These are phyloP conservation scores for Tolypocladium inflatum DNA, from an alignment of 2,329 filamentous ascomycete genomes.

Conservation along the genomic window DNA sequence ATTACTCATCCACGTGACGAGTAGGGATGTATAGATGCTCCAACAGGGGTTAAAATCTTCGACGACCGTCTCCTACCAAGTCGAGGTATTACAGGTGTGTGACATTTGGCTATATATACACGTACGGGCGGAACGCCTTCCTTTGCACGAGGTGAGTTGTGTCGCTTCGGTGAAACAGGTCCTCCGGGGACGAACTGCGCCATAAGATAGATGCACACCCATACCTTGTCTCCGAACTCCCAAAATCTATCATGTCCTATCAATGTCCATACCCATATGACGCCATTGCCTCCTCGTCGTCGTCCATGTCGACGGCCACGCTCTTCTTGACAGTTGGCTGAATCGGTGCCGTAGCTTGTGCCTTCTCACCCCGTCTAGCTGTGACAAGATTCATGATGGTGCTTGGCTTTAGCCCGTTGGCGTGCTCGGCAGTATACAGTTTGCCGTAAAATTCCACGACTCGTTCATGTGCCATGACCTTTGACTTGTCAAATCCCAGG, in stretches of 20 bases:
- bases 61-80: neutral
- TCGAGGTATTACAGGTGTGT: neutral
- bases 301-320: conserved; percentile 26
- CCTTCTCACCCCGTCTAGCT: conserved; percentile 19
- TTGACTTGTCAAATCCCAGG: conserved; percentile 74
- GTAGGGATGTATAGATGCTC: neutral
- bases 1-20: neutral
- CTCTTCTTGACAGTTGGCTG: conserved; percentile 8
- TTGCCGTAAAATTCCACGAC: conserved; percentile 81
- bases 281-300: conserved; percentile 40
- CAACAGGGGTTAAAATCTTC: neutral
- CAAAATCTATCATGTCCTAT: neutral
- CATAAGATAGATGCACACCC: neutral
- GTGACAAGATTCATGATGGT: conserved; percentile 30
- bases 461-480: conserved; percentile 87
- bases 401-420: conserved; percentile 17
- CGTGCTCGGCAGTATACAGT: conserved; percentile 62
- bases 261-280: conserved; percentile 9
- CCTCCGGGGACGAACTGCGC: neutral
- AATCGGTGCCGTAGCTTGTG: neutral
- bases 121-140: neutral
- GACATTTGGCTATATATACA: neutral
- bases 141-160: neutral
- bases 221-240: neutral
- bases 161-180: neutral